Conservation (phyloP, 2,329 filamentous ascomycete genomes). For the Paraphaeosphaeria sporulosa region DNA sequence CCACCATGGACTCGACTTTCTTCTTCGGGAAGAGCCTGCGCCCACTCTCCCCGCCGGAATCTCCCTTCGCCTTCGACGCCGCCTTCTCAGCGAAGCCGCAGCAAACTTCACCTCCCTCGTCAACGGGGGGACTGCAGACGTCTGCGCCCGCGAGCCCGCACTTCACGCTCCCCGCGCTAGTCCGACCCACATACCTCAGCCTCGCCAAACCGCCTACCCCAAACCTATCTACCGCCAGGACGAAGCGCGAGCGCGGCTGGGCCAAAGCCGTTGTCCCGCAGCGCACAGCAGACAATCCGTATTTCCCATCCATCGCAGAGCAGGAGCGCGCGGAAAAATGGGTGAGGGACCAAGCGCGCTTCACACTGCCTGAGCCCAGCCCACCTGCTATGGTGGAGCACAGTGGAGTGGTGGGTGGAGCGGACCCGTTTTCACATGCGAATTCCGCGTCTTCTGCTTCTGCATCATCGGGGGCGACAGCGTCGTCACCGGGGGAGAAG, state of each 20-base stretch:
- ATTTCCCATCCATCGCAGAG: conserved; percentile 6
- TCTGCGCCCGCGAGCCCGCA: conserved; percentile 6
- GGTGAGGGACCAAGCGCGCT: background rate
- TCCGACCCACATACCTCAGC: background rate
- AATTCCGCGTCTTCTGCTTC: background rate
- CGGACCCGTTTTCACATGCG: background rate
- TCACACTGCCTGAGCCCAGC: background rate
- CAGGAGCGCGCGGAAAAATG: conserved; percentile 1
- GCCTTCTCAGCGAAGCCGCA: background rate
- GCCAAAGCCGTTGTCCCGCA: background rate
- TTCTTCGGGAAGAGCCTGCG: background rate
- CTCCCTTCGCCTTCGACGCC: conserved; percentile 5
- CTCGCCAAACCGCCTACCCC: background rate
- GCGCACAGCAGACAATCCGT: conserved; percentile 1
- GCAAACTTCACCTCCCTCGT: background rate
- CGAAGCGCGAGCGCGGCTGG: too few species aligned
- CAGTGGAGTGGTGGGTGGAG: background rate
- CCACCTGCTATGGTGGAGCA: background rate
- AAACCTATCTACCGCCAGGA: background rate
- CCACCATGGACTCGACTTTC: background rate
- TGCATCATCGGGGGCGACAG: background rate
- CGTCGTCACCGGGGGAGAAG: too few species aligned
- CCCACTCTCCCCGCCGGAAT: conserved; percentile 7
- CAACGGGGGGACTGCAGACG: background rate
- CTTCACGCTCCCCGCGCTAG: background rate